Conservation (phyloP, 139 green algal genomes). For the Dunaliella sp. region DNA sequence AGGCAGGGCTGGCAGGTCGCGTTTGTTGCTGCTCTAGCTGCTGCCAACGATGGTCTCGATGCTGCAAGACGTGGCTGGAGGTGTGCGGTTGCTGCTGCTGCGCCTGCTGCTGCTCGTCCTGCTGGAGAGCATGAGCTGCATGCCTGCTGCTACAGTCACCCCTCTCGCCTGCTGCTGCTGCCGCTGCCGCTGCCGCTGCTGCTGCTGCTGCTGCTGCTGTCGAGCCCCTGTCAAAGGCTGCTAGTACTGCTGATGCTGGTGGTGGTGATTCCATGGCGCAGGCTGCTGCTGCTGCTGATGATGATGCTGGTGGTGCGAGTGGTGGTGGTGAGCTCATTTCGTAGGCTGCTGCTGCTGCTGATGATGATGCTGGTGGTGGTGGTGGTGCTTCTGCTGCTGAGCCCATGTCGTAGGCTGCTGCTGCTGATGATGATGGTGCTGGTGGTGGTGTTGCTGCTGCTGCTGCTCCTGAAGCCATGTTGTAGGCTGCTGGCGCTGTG, state of each 20-base stretch:
- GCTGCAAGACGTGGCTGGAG: no score
- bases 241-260: neutral
- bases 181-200: neutral
- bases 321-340: no score
- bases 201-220: neutral
- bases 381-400: constrained; percentile 4
- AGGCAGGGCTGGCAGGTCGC: no score
- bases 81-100: neutral
- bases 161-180: neutral
- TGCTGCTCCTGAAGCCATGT: no score
- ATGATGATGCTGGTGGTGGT: neutral
- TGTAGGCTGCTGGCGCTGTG: neutral
- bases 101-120: neutral
- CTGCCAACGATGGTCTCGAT: no score
- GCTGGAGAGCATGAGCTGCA: no score
- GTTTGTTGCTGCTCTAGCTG: no score
- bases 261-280: neutral
- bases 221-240: neutral
- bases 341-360: no score
- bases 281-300: neutral
- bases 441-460: constrained; percentile 7
- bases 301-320: neutral
- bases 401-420: no score
- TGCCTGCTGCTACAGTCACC: no score
- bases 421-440: neutral